Percentiles rank a stretch among this genome's conserved stretches.
Conservation (phyloP, 345 rosid species). For the Gossypium australe region DNA sequence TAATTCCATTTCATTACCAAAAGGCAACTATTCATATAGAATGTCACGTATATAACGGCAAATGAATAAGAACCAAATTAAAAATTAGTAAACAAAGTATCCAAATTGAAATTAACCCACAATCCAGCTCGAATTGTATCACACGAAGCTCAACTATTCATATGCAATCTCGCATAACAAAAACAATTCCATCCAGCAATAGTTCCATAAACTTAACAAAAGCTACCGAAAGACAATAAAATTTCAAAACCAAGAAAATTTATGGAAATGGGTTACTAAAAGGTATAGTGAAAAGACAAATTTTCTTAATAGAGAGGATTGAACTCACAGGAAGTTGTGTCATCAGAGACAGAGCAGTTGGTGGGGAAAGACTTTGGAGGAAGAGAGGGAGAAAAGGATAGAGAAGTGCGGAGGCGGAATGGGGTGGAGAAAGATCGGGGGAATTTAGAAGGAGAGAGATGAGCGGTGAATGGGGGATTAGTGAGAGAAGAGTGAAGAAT, state of each 20-base stretch:
- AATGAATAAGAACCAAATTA: not conserved
- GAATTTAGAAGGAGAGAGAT: not conserved
- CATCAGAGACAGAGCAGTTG: constrained; percentile 13
- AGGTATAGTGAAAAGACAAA: not conserved
- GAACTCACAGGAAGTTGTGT: constrained; percentile 12
- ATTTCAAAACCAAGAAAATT: not conserved
- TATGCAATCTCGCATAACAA: not conserved
- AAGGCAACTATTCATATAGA: not conserved
- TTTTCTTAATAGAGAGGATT: not conserved
- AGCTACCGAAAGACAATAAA: not conserved
- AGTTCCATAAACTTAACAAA: not conserved
- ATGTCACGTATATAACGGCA: not conserved
- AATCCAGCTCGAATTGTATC: not conserved
- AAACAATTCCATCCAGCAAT: not conserved
- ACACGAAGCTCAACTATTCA: not conserved
- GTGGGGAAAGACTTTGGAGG: constrained; percentile 3
- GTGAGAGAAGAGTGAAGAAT: not conserved
- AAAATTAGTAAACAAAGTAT: not conserved
- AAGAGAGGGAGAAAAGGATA: not conserved
- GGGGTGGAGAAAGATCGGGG: not conserved
- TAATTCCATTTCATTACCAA: constrained; percentile 1
- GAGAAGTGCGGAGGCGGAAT: not conserved
- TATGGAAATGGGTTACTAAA: not conserved
- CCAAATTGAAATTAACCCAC: not conserved
- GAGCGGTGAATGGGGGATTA: not conserved